phyloP scores from a whole-genome alignment of 2,329 filamentous ascomycete species.

The Hypomyces rosellus region DNA sequence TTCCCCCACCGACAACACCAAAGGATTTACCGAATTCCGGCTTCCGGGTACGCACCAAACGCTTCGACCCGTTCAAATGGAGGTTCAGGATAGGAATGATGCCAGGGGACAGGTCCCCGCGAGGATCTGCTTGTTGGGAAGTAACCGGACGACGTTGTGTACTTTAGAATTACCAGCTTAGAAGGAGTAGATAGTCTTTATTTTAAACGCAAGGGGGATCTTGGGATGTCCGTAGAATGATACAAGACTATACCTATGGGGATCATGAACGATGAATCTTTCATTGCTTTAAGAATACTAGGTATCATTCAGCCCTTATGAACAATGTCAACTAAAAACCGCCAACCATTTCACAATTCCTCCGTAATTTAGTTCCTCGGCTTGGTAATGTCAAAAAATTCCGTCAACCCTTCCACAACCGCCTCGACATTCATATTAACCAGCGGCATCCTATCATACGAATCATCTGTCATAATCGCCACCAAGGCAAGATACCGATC shows the following conservation, averaged over 20 bases:
- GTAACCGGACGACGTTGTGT: slow-evolving; percentile 40
- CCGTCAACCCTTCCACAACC: slow-evolving; percentile 69
- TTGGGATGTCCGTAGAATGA: not conserved
- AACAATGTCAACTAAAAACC: not conserved
- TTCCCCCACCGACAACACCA: slow-evolving; percentile 5
- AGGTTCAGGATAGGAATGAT: slow-evolving; percentile 40
- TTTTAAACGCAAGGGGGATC: not conserved
- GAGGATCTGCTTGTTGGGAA: slow-evolving; percentile 45
- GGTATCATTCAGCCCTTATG: not conserved
- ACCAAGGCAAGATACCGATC: slow-evolving; percentile 73
- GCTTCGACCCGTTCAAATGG: slow-evolving; percentile 41
- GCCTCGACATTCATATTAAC: slow-evolving; percentile 85
- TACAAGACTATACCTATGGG: not conserved
- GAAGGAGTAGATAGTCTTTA: not conserved
- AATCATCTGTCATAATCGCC: slow-evolving; percentile 80
- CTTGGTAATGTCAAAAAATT: slow-evolving; percentile 72
- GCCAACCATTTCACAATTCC: not conserved
- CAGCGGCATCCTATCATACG: slow-evolving; percentile 74
- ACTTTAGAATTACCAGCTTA: slow-evolving; percentile 36
- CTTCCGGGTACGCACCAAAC: slow-evolving; percentile 22
- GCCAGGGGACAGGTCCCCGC: slow-evolving; percentile 41
- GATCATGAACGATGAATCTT: not conserved
- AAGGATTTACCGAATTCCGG: slow-evolving; percentile 16
- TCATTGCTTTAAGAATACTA: not conserved
- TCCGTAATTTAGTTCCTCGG: slow-evolving; percentile 33